Percentiles rank a stretch among this genome's conserved stretches.
Evolutionary conservation across 2,329 filamentous ascomycete genomes (phyloP).

Genomic region (Aspergillus pseudoterreus): DNA sequence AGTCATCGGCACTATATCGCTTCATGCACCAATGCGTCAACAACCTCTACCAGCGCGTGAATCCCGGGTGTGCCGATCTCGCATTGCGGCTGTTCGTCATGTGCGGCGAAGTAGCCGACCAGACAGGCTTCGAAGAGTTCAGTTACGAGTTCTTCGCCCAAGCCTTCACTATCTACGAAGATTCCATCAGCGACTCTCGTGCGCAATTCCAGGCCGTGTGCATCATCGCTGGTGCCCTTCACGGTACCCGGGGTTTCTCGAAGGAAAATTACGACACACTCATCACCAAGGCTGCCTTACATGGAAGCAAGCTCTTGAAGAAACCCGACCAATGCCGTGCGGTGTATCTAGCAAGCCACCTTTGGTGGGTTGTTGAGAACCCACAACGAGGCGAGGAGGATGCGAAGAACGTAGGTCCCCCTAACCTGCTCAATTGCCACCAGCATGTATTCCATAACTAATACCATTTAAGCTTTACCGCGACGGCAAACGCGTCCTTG

Average conservation of each 20-base stretch:
- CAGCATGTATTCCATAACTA: background rate
- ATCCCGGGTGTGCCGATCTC: conserved; percentile 77
- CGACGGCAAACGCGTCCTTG: conserved; percentile 92
- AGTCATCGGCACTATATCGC: conserved; percentile 82
- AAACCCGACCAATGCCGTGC: conserved; percentile 98
- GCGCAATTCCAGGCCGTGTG: conserved; percentile 98
- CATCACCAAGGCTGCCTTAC: conserved; percentile 94
- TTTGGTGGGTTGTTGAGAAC: conserved; percentile 96
- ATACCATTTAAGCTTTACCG: conserved; percentile 71
- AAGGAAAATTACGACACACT: conserved; percentile 98
- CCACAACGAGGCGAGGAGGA: conserved; percentile 74
- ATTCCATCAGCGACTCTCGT: conserved; percentile 90
- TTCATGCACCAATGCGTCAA: conserved; percentile 90
- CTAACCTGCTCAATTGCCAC: conserved; percentile 15
- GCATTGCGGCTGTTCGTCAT: conserved; percentile 84
- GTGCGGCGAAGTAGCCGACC: conserved; percentile 88
- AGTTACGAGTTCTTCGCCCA: conserved; percentile 98
- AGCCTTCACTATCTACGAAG: conserved; percentile 96
- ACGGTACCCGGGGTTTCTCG: conserved; percentile 83
- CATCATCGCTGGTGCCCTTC: conserved; percentile 83
- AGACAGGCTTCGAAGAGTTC: conserved; percentile 89
- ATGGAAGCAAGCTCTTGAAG: conserved; percentile 93
- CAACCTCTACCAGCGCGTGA: conserved; percentile 81
- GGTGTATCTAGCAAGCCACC: conserved; percentile 90
- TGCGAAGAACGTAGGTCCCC: conserved; percentile 64